phyloP scores from a whole-genome alignment of 345 rosid species.

The Salix koriyanagi region DNA sequence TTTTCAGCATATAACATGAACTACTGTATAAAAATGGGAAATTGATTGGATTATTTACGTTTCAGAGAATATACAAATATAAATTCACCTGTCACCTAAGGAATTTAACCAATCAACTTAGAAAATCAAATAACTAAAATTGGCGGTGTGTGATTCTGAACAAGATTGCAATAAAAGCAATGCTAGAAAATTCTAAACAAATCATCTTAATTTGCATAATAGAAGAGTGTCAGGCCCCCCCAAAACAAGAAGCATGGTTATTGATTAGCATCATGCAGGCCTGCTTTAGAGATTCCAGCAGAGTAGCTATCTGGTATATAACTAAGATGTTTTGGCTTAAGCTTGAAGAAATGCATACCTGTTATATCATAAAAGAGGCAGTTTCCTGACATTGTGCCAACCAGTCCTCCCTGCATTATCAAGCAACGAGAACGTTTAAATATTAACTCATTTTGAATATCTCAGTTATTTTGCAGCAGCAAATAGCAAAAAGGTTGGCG shows the following conservation, averaged over 20 bases:
- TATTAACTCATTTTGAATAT: not conserved
- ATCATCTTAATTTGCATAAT: not conserved
- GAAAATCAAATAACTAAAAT: not conserved
- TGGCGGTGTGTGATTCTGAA: not conserved
- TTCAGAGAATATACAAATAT: not conserved
- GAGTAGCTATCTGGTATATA: not conserved
- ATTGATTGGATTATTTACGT: not conserved
- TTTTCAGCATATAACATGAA: not conserved
- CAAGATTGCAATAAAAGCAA: not conserved
- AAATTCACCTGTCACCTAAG: not conserved
- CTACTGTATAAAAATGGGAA: not conserved
- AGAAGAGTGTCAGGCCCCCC: not conserved
- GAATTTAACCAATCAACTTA: not conserved
- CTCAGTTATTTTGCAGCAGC: not conserved
- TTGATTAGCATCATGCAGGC: not conserved
- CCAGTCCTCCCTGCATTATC: constrained; percentile 50
- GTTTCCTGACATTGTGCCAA: constrained; percentile 66
- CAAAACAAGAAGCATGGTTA: not conserved
- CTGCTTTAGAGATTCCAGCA: not conserved
- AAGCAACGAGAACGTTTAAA: constrained; percentile 15
- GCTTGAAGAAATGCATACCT: constrained; percentile 37
- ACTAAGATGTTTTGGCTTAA: constrained; percentile 1
- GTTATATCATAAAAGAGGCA: constrained; percentile 51
- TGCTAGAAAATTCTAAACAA: not conserved
- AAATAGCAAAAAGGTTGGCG: constrained; percentile 2